Evolutionary conservation across 2,329 filamentous ascomycete species (phyloP).

Genomic region (Aureobasidium melanogenum): DNA sequence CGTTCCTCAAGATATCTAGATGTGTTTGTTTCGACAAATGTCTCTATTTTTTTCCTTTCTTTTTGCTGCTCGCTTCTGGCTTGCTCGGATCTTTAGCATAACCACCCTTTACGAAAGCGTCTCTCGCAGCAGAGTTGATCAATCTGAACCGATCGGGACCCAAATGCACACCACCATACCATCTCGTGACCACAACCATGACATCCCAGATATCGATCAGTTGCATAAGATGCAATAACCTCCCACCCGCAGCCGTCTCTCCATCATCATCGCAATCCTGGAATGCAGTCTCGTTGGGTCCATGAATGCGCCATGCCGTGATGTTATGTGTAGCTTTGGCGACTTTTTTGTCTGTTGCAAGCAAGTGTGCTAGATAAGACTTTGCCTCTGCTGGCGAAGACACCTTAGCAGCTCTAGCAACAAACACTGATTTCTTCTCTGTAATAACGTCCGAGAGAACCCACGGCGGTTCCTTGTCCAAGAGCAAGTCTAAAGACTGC

Average conservation of each 20-base stretch:
- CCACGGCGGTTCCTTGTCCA: slow-evolving; percentile 54
- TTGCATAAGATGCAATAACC: slow-evolving; percentile 84
- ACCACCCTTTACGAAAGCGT: slow-evolving; percentile 71
- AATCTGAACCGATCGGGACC: slow-evolving; percentile 84
- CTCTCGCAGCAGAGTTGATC: slow-evolving; percentile 79
- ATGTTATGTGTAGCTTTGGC: slow-evolving; percentile 92
- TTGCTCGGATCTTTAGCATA: slow-evolving; percentile 49
- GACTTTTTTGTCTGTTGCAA: slow-evolving; percentile 74
- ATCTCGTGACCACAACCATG: slow-evolving; percentile 85
- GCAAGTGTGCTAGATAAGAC: slow-evolving; percentile 61
- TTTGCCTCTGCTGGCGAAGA: slow-evolving; percentile 62
- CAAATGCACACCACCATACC: slow-evolving; percentile 88
- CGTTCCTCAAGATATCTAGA: too few relatives aligned
- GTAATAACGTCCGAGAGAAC: slow-evolving; percentile 61
- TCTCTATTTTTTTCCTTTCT: slow-evolving; percentile 11
- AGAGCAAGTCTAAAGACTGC: slow-evolving; percentile 29
- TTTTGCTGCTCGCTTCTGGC: slow-evolving; percentile 17
- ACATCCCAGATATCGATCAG: slow-evolving; percentile 90
- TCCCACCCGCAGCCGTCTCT: slow-evolving; percentile 80
- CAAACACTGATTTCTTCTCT: slow-evolving; percentile 81
- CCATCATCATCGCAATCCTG: slow-evolving; percentile 97
- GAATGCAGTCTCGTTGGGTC: slow-evolving; percentile 42
- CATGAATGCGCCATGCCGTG: slow-evolving; percentile 79
- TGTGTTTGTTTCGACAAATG: not conserved
- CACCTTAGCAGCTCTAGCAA: slow-evolving; percentile 67